Percentiles rank a stretch among this genome's conserved stretches.
These are phyloP conservation scores for Stemphylium lycopersici DNA, from an alignment of 2,329 filamentous ascomycete species.

Conservation along the genomic window DNA sequence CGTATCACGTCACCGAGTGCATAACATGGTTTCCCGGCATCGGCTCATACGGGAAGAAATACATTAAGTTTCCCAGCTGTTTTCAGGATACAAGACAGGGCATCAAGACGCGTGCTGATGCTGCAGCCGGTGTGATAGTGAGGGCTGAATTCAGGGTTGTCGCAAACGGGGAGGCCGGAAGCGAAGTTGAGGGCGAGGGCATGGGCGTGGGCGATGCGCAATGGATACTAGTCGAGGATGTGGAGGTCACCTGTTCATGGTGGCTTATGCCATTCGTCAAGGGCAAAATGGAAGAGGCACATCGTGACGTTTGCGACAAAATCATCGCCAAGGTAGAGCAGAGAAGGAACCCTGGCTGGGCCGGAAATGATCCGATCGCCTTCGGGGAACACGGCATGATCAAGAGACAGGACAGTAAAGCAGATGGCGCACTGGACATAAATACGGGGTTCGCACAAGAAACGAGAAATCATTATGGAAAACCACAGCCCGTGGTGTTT, in stretches of 20 bases:
- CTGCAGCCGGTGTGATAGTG: conserved; percentile 35
- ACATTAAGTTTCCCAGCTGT: conserved; percentile 38
- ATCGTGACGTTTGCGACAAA: conserved; percentile 42
- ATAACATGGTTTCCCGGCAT: conserved; percentile 39
- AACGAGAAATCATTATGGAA: conserved; percentile 3
- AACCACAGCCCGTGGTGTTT: conserved; percentile 1
- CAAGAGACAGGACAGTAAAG: conserved; percentile 17
- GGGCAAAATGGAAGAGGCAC: conserved; percentile 42
- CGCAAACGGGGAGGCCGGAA: conserved; percentile 25
- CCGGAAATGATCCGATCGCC: background rate
- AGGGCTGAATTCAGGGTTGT: conserved; percentile 44
- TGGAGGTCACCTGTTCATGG: conserved; percentile 42
- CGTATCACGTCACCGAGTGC: conserved; percentile 41
- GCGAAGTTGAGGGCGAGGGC: conserved; percentile 41
- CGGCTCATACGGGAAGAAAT: conserved; percentile 39
- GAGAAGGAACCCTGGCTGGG: conserved; percentile 16
- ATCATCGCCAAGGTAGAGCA: conserved; percentile 42
- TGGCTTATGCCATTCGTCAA: conserved; percentile 47
- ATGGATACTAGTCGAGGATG: conserved; percentile 46
- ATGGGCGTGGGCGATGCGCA: conserved; percentile 40
- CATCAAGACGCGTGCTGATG: conserved; percentile 42
- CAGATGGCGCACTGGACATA: conserved; percentile 12
- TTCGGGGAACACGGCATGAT: background rate
- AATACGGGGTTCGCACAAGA: conserved; percentile 9
- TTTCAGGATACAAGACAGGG: conserved; percentile 44